These are phyloP conservation scores for Turritis glabra DNA, from an alignment of 345 rosid species.

Conservation along the genomic window DNA sequence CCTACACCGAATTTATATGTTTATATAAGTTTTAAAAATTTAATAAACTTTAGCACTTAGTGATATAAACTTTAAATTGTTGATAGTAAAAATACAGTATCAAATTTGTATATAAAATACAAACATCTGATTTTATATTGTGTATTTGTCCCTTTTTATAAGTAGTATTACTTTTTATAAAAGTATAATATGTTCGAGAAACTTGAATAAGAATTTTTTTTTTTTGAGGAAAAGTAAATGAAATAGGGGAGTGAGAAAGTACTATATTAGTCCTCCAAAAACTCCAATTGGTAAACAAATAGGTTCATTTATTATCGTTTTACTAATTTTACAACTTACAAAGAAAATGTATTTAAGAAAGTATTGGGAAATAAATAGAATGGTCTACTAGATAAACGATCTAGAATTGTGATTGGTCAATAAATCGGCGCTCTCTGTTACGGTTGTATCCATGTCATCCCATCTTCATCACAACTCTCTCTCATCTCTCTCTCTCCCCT, in stretches of 20 bases:
- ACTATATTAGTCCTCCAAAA: not conserved
- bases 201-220: not conserved
- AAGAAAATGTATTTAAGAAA: not conserved
- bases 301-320: conserved; percentile 28
- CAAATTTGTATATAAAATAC: too few relatives aligned
- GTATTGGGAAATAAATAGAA: conserved; percentile 13
- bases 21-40: too few relatives aligned
- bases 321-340: conserved; percentile 3
- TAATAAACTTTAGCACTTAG: not conserved
- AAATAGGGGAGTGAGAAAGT: not conserved
- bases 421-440: conserved; percentile 37
- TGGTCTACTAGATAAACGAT: conserved; percentile 1
- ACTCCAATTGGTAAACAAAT: not conserved
- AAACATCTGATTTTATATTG: too few relatives aligned
- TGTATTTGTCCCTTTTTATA: too few relatives aligned
- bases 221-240: not conserved
- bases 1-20: too few relatives aligned
- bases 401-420: conserved; percentile 30
- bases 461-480: conserved; percentile 13
- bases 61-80: not conserved
- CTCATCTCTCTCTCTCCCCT: conserved; percentile 11
- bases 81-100: too few relatives aligned
- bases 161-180: not conserved
- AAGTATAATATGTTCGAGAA: not conserved
- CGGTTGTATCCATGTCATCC: conserved; percentile 37